Evolutionary conservation across 169 alveolate species (phyloP), one percentile per base, ranked within the genome.

Genomic region (Plasmodium reichenowi): DNA sequence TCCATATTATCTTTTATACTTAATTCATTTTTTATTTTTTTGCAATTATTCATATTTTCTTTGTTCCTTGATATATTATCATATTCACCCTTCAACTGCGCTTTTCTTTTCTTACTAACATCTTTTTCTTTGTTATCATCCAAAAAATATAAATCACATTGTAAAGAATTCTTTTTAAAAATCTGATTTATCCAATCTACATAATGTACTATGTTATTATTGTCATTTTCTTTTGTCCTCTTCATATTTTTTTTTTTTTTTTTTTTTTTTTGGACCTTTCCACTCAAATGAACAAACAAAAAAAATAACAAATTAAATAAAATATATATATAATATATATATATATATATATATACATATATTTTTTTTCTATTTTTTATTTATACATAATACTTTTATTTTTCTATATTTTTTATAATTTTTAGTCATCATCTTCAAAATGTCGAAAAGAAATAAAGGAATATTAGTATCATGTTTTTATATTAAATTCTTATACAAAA

Each of bases 101-200:
- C 58, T 54, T 24, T 62, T 63, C 22, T 63, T 32, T 47, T 60
- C 66, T 66, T 74, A 32, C 63, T 74, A 43, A 60, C 63, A 62
- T 56, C 26, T 58, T 64, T 76, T 17, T 64, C 66, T 47, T 20
- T 15, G 64, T 78, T 71, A 50, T 50, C 67, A 58, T 60, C 43
- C 7, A 64, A 48, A 13, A 64, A 66, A 64, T 20, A 15, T 15
- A 15, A 10, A 32, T 32, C 45, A 22, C 52, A 52, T 32, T 22
- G 17, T 43, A 50, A 54, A 48, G n/a, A 7, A 45, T 48, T 76
- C 22, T 22, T 8, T 17, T 56, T 64, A 58, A 78, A 58, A 20
- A 78, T 78, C 2, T 47, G 24, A n/a, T 13, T 56, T 38, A 78
- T 48, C 89, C 89, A 78, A 1, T 63, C 60, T 13, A 78, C 89